Evolutionary conservation across 352 stramenopile species (phyloP).

Genomic region (Pythium plurisporium): DNA sequence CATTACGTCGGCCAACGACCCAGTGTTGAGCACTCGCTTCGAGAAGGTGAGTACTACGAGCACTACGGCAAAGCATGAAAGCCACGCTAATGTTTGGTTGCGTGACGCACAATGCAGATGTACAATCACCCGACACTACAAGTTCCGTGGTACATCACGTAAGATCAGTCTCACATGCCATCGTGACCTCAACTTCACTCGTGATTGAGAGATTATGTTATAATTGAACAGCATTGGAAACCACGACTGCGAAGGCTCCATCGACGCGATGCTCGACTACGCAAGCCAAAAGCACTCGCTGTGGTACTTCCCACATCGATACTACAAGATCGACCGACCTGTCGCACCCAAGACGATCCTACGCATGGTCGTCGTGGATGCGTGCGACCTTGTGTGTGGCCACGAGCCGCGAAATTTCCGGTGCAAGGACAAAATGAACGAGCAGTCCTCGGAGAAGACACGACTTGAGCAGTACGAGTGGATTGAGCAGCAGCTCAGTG

Average conservation of each 20-base stretch:
- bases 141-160: slow-evolving; percentile 86
- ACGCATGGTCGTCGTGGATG: slow-evolving; percentile 74
- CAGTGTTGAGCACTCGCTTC: slow-evolving; percentile 61
- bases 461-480: slow-evolving; percentile 70
- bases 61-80: no score
- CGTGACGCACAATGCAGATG: slow-evolving; percentile 37
- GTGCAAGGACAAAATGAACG: slow-evolving; percentile 75
- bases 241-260: slow-evolving; percentile 83
- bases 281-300: slow-evolving; percentile 56
- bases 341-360: slow-evolving; percentile 79
- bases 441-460: slow-evolving; percentile 56
- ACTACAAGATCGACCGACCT: slow-evolving; percentile 74
- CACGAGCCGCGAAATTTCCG: slow-evolving; percentile 71
- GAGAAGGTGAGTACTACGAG: slow-evolving; percentile 41
- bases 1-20: slow-evolving; percentile 53
- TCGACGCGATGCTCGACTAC: slow-evolving; percentile 80
- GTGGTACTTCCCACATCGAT: slow-evolving; percentile 78
- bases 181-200: background rate
- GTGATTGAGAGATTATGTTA: no score
- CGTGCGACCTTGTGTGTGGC: slow-evolving; percentile 80
- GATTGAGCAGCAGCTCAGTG: slow-evolving; percentile 61
- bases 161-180: no score
- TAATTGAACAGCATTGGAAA: slow-evolving; percentile 86
- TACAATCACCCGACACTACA: slow-evolving; percentile 59
- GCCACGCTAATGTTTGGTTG: background rate